Conservation (phyloP, 352 stramenopile genomes). For the Peronospora belbahrii region DNA sequence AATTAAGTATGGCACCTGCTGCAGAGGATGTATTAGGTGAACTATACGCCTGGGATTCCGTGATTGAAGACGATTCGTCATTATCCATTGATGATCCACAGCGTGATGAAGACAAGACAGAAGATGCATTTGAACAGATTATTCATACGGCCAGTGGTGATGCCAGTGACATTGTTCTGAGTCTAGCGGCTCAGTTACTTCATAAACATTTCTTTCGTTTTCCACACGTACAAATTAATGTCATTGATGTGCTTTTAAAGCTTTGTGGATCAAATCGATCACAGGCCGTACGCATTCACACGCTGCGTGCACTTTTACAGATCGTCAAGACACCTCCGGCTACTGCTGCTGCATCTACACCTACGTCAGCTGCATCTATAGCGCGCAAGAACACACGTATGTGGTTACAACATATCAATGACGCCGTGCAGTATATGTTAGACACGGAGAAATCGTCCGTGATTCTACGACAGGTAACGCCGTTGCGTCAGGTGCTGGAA, state of each 20-base stretch:
- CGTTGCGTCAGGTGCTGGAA: constrained; percentile 41
- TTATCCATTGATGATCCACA: constrained; percentile 33
- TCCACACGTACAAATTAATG: constrained; percentile 67
- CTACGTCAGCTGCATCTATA: constrained; percentile 16
- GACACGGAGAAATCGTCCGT: constrained; percentile 43
- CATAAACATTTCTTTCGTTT: constrained; percentile 77
- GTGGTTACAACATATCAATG: constrained; percentile 39
- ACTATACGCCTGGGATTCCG: constrained; percentile 61
- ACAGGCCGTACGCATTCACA: constrained; percentile 67
- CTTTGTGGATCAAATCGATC: constrained; percentile 34
- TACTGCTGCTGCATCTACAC: constrained; percentile 17
- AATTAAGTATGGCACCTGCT: constrained; percentile 7
- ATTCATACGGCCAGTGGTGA: constrained; percentile 43
- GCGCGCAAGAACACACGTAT: constrained; percentile 26
- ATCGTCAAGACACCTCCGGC: constrained; percentile 44
- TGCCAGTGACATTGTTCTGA: constrained; percentile 43
- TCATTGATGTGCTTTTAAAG: constrained; percentile 52
- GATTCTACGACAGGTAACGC: constrained; percentile 52
- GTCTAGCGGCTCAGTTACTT: constrained; percentile 60
- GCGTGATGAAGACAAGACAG: constrained; percentile 60
- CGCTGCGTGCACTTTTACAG: constrained; percentile 56
- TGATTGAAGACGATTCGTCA: constrained; percentile 54
- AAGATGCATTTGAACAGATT: constrained; percentile 71
- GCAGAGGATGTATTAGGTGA: constrained; percentile 43
- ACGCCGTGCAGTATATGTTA: constrained; percentile 31